These are phyloP conservation scores for Pseudodiploospora longispora DNA, from an alignment of 2,329 filamentous ascomycete genomes.

Conservation along the genomic window DNA sequence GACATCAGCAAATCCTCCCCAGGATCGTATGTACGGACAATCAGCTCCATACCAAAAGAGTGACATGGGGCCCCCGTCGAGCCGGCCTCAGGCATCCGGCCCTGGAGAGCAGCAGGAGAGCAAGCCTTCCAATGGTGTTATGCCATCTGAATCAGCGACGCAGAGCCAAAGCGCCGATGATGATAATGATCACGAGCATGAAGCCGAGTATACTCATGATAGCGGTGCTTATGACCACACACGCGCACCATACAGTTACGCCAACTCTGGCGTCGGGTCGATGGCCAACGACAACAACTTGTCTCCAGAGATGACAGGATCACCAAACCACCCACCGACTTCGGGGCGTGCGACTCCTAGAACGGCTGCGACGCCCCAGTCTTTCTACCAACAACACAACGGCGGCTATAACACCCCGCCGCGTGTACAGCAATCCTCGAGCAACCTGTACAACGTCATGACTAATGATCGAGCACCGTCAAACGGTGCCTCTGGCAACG, in stretches of 20 bases:
- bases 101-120: conserved; percentile 54
- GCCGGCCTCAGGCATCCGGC: conserved; percentile 49
- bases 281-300: conserved; percentile 71
- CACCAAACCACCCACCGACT: conserved; percentile 68
- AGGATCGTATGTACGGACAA: conserved; percentile 63
- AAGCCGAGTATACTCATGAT: conserved; percentile 81
- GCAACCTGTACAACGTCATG: conserved; percentile 84
- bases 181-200: conserved; percentile 65
- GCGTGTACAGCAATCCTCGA: conserved; percentile 59
- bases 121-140: conserved; percentile 58
- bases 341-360: conserved; percentile 82
- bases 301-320: conserved; percentile 74
- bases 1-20: conserved; percentile 49
- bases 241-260: conserved; percentile 72
- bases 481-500: conserved; percentile 51
- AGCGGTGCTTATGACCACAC: conserved; percentile 65
- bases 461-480: conserved; percentile 63
- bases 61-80: conserved; percentile 79
- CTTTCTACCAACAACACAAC: conserved; percentile 61
- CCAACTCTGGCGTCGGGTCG: conserved; percentile 55
- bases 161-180: conserved; percentile 55
- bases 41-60: conserved; percentile 64
- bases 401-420: conserved; percentile 71
- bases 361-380: conserved; percentile 61
- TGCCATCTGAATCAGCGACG: conserved; percentile 41